Conservation (phyloP, 805 yeast genomes). For the Candida tammaniensis region DNA sequence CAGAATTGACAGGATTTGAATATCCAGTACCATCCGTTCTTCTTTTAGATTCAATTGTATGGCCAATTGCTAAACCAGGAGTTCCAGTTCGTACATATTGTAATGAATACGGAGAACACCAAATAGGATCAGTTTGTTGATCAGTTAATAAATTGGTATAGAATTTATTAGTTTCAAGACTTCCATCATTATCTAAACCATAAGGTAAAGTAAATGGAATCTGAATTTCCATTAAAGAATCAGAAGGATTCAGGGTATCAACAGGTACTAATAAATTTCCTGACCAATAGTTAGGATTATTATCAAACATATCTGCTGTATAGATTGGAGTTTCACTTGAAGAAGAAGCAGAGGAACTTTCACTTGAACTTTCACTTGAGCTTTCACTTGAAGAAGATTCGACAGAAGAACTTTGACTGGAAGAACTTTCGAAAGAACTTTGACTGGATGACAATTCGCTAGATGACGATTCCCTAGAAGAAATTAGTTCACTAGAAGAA, state of each 20-base stretch:
- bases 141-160: slow-evolving; percentile 62
- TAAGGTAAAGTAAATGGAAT: slow-evolving; percentile 46
- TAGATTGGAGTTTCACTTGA: background rate
- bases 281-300: slow-evolving; percentile 14
- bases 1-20: slow-evolving; percentile 52
- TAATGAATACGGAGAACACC: slow-evolving; percentile 63
- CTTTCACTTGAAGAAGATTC: background rate
- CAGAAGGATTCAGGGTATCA: slow-evolving; percentile 24
- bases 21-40: slow-evolving; percentile 47
- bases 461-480: background rate
- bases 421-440: background rate
- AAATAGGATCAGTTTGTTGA: slow-evolving; percentile 50
- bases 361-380: no score
- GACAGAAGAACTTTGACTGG: slow-evolving; percentile 1
- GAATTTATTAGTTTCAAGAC: slow-evolving; percentile 75
- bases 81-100: slow-evolving; percentile 47
- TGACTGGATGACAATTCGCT: background rate
- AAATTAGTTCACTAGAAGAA: background rate
- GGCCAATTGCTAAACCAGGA: slow-evolving; percentile 61
- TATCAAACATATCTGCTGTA: slow-evolving; percentile 2
- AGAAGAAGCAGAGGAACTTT: background rate
- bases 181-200: slow-evolving; percentile 38
- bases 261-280: slow-evolving; percentile 50
- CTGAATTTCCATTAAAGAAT: no score
- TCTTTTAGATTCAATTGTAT: slow-evolving; percentile 43